These are phyloP conservation scores for Cercospora sp. DNA, from an alignment of 2,329 filamentous ascomycete genomes.

Conservation along the genomic window DNA sequence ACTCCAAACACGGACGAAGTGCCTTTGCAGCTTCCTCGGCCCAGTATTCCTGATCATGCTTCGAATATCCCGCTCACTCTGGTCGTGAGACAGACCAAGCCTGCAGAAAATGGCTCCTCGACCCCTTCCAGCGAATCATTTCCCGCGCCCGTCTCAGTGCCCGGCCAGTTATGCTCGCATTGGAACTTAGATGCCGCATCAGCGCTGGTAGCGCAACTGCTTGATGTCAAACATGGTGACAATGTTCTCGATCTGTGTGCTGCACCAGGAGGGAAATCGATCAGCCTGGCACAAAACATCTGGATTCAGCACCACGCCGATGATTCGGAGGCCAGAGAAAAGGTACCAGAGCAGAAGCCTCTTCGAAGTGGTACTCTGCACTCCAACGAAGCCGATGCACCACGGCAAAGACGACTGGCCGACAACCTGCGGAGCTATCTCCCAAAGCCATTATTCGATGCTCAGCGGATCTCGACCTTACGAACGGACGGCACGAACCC, in stretches of 20 bases:
- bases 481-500: slow-evolving; percentile 29
- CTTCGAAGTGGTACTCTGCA: slow-evolving; percentile 37
- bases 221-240: slow-evolving; percentile 40
- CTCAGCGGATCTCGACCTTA: slow-evolving; percentile 25
- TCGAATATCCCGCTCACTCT: slow-evolving; percentile 8
- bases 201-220: slow-evolving; percentile 39
- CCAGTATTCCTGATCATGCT: neutral
- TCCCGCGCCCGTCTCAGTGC: slow-evolving; percentile 25
- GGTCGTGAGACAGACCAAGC: slow-evolving; percentile 16
- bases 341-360: slow-evolving; percentile 11
- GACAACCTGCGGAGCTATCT: slow-evolving; percentile 31
- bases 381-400: slow-evolving; percentile 41
- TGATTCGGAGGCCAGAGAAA: slow-evolving; percentile 22
- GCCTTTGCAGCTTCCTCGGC: slow-evolving; percentile 12
- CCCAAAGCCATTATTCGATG: slow-evolving; percentile 25
- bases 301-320: slow-evolving; percentile 29
- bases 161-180: slow-evolving; percentile 30
- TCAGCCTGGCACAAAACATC: slow-evolving; percentile 39
- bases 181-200: slow-evolving; percentile 40
- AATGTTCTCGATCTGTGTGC: slow-evolving; percentile 46
- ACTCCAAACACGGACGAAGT: slow-evolving; percentile 15
- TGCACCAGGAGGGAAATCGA: slow-evolving; percentile 42
- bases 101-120: neutral
- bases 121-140: slow-evolving; percentile 22
- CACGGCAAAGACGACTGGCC: slow-evolving; percentile 39